Conservation (phyloP, 139 green algal genomes). For the Coccomyxa sp. region DNA sequence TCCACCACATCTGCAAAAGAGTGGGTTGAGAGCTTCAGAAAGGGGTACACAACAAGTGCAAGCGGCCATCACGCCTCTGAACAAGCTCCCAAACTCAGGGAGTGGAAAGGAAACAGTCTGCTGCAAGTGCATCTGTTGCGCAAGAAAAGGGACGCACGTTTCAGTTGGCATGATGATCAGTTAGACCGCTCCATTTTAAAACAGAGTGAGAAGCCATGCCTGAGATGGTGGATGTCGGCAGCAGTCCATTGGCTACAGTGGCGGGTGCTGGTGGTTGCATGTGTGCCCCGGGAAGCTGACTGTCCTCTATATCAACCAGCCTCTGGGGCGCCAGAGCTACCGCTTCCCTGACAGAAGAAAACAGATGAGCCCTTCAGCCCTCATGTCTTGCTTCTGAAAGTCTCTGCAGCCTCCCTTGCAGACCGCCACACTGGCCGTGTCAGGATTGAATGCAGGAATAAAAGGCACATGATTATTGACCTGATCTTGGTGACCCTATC, state of each 20-base stretch:
- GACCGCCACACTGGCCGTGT: no score
- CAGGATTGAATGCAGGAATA: no score
- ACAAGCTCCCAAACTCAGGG: background rate
- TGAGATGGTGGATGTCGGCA: conserved; percentile 4
- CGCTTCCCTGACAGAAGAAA: background rate
- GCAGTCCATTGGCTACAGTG: conserved; percentile 15
- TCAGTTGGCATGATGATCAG: background rate
- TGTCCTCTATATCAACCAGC: conserved; percentile 26
- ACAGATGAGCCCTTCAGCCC: background rate
- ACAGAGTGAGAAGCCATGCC: background rate
- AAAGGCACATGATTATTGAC: no score
- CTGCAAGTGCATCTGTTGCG: no score
- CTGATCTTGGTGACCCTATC: no score
- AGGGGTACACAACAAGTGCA: background rate
- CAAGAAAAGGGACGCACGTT: no score
- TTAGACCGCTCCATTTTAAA: background rate
- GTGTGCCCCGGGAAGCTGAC: conserved; percentile 24
- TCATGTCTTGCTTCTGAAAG: no score
- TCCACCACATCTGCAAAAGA: conserved; percentile 27
- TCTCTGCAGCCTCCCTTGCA: no score
- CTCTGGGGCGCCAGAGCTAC: background rate
- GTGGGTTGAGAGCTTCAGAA: background rate
- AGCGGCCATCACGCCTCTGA: background rate
- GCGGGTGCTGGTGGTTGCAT: conserved; percentile 15
- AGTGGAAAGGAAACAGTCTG: background rate